A percentile compares a stretch with the other conserved stretches of the same genome.
These are phyloP conservation scores for Penicillium palitans DNA, from an alignment of 2,329 filamentous ascomycete genomes.

Conservation along the genomic window DNA sequence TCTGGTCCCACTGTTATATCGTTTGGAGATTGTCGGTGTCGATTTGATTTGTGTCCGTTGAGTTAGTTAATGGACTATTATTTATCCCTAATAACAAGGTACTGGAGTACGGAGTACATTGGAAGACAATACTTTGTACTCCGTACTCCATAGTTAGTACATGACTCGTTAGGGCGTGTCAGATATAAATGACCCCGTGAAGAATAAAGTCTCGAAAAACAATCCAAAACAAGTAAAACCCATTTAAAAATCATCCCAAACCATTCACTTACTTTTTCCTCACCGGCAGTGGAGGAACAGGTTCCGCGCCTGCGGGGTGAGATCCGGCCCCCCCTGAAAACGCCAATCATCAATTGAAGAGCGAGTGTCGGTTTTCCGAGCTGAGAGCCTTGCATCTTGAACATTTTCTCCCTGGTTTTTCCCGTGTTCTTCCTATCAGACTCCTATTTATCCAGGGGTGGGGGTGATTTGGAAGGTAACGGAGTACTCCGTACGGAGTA, in stretches of 20 bases:
- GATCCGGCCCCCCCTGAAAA: slow-evolving; percentile 10
- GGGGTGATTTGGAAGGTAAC: neutral
- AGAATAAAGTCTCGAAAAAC: neutral
- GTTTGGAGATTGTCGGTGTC: neutral
- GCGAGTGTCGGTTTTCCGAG: slow-evolving; percentile 27
- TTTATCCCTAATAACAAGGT: neutral
- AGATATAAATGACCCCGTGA: neutral
- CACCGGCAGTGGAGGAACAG: slow-evolving; percentile 29
- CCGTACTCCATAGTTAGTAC: neutral
- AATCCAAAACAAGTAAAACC: neutral
- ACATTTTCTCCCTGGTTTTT: slow-evolving; percentile 19
- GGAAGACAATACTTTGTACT: too few relatives aligned
- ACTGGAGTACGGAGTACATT: neutral
- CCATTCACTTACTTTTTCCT: slow-evolving; percentile 13
- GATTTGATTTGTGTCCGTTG: neutral
- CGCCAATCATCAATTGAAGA: slow-evolving; percentile 29
- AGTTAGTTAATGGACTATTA: neutral
- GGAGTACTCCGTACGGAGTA: neutral
- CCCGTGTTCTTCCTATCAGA: slow-evolving; percentile 24
- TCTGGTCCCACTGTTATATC: neutral
- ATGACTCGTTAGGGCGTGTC: neutral
- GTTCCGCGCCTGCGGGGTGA: slow-evolving; percentile 33
- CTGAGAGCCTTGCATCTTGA: slow-evolving; percentile 32
- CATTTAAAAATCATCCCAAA: neutral
- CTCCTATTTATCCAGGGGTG: neutral